Base-by-base conservation (phyloP, 768 basidiomycete species). In the Rhodosporidiobolus odoratus region DNA sequence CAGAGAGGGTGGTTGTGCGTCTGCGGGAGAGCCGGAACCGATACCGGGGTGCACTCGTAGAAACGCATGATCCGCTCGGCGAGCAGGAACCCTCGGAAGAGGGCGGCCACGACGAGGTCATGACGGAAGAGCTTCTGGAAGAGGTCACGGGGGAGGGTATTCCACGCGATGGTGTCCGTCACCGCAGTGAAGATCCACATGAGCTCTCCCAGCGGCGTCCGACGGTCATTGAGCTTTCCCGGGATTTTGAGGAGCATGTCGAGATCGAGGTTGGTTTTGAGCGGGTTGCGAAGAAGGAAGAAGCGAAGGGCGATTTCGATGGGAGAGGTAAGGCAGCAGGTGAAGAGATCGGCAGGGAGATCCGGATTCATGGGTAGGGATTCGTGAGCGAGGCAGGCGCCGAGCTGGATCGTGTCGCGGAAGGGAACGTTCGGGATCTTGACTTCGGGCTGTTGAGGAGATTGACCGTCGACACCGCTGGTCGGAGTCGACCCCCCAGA, bases 151-250 rank as follows among this genome's bases (percentile, higher is more conserved):
- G 93, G 89, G 79, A 99, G 95, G 4, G 92, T 91, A 21, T 94
- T 94, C 96, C 96, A 99, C 12, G 96, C 96, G 71, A 99, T 98
- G 15, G 96, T 98, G 80, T 99, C 96, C 23, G 96, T 98, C 65
- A 99, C 91, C 41, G 95, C 92, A 1, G 93, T 98, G 81, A 98
- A 98, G 72, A 98, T 98, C 96, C 96, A 99, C 78, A 95, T 96
- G n/a, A 99, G 85, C 81, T 99, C 96, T 60, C 96, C 96, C 0
- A 99, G 83, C 2, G 96, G 94, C 1, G 96, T 98, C 34, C 94
- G 86, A 27, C 96, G 86, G 77, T 99, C 96, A 80, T 95, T 96
- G 69, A 98, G 85, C 78, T 97, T 94, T 15, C 96, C 96, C 0
- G 96, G 96, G 19, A 99, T 85, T 78, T 93, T 90, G 84, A 90